Evolutionary conservation across 2,329 filamentous ascomycete genomes (phyloP), one percentile per base, ranked within the genome.

Genomic region (Epichloe sp.): DNA sequence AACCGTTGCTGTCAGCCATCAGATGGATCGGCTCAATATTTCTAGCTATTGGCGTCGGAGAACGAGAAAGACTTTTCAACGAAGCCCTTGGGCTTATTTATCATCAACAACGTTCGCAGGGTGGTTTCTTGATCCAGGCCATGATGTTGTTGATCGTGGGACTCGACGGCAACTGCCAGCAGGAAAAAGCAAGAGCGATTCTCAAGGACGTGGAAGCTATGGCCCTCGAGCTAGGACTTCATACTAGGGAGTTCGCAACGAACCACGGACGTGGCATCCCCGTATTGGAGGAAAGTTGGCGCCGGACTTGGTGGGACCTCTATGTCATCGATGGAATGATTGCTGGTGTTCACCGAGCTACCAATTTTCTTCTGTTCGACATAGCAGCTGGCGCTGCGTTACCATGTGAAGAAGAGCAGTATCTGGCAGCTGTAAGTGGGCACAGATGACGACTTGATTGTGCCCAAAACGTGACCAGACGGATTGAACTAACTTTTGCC

Each of bases 281-380:
- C 0, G 72, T 88, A 2, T 63, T 90, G 3, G 86, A 91, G 62
- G 90, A 96, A 66, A 87, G 84, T 63, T 85, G 88, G 79, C 79
- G 88, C 17, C 77, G 90, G 53, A 96, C 89, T 1, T 96, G 89
- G 89, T 96, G 90, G 90, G 88, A 81, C 55, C 63, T 81, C 4
- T 91, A 84, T 62, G 77, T 87, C n/a, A 78, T 88, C 14, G 88
- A 95, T 63, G 87, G 85, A 50, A 85, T 95, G 77, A 77, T 94
- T 57, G 86, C 88, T 5, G 87, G 86, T 3, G 82, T 95, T 57
- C 86, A 86, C 57, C 78, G 82, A 12, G 78, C 80, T 54, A 84
- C 85, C 42, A 83, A 79, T 51, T 86, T 87, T 63, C 66, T 76
- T n/a, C 73, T 87, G 23, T 86, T 80, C 57, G 80, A 83, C 50